Conservation (phyloP, 2,329 filamentous ascomycete species). For the Phialocephala subalpina region DNA sequence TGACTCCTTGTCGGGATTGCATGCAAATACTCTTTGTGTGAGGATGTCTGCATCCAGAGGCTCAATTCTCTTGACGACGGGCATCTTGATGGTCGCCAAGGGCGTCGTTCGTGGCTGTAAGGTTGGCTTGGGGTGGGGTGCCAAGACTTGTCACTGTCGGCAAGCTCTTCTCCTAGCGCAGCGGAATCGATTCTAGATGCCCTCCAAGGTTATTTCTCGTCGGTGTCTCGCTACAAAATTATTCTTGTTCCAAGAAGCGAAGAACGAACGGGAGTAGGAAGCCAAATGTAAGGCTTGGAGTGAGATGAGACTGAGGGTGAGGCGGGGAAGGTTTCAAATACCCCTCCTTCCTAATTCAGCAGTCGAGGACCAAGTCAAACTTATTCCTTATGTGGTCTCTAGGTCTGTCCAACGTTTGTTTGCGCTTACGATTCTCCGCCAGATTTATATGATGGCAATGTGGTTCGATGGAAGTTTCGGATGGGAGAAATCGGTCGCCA, state of each 20-base stretch:
- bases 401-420: neutral
- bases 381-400: neutral
- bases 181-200: too few species aligned
- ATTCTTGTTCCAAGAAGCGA: too few species aligned
- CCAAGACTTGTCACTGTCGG: too few species aligned
- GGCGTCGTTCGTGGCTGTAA: too few species aligned
- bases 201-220: too few species aligned
- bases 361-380: neutral
- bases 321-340: neutral
- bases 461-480: neutral
- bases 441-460: neutral
- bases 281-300: neutral
- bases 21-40: neutral
- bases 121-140: too few species aligned
- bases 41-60: constrained; percentile 3
- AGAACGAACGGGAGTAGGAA: too few species aligned
- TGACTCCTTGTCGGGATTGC: constrained; percentile 1
- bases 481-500: neutral
- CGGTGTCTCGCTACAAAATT: too few species aligned
- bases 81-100: neutral
- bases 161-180: too few species aligned
- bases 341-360: constrained; percentile 3
- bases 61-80: neutral
- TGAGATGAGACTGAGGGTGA: neutral
- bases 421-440: too few species aligned